Conservation (phyloP, 2,329 filamentous ascomycete species). For the Fusarium annulatum region DNA sequence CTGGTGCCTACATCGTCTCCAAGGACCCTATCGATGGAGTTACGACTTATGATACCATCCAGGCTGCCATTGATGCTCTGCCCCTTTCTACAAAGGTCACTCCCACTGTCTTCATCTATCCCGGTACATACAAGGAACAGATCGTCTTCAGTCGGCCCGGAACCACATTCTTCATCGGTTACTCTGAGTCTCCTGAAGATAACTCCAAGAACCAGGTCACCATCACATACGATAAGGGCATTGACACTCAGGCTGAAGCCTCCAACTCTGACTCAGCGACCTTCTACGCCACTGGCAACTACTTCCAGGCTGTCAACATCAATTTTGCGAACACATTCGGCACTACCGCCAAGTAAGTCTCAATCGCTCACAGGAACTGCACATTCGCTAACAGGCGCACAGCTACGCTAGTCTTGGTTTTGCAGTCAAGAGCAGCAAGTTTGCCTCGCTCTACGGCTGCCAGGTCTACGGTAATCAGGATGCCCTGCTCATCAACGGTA, state of each 20-base stretch:
- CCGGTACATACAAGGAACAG: conserved; percentile 40
- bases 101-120: conserved; percentile 44
- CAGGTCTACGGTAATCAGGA: conserved; percentile 61
- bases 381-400: neutral
- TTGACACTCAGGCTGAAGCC: conserved; percentile 37
- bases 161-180: conserved; percentile 36
- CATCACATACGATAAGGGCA: conserved; percentile 37
- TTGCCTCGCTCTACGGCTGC: conserved; percentile 54
- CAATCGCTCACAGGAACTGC: fast-evolving
- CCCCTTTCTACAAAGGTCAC: conserved; percentile 40
- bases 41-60: conserved; percentile 15
- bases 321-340: conserved; percentile 41
- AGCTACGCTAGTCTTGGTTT: conserved; percentile 59
- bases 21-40: conserved; percentile 32
- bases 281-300: conserved; percentile 40
- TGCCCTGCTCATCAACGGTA: conserved; percentile 59
- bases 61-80: conserved; percentile 55
- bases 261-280: conserved; percentile 43
- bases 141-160: conserved; percentile 27
- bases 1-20: conserved; percentile 38
- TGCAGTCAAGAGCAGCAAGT: conserved; percentile 53
- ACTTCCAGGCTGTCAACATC: conserved; percentile 43
- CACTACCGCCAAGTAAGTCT: conserved; percentile 32
- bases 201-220: conserved; percentile 39
- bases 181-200: conserved; percentile 42